Evolutionary conservation across 139 green algal species (phyloP), one percentile per base, ranked within the genome.

Genomic region (Tetradesmus lagerheimii): DNA sequence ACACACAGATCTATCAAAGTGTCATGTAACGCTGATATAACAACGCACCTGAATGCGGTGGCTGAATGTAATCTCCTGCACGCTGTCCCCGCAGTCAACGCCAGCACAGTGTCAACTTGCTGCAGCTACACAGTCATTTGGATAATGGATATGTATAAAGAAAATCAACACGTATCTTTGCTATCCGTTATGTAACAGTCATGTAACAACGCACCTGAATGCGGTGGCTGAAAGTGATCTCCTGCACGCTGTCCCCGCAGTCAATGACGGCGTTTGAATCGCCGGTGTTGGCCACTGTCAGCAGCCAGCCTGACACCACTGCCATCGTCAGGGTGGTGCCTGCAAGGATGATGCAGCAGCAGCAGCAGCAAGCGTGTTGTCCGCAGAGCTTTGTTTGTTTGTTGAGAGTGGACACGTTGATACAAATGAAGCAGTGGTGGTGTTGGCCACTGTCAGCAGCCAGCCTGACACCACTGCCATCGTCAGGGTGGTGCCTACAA

Each of bases 221-320:
- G 29, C 93, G 86, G 66, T 94, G 93, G 38, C 88, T 93, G 25
- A 80, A 76, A 29, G 85, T 89, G 18, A 82, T 86, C 93, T 85
- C 20, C 41, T 35, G n/a, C 39, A 89, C 85, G 15, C 37, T 67
- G 39, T 83, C 85, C 4, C 96, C 96, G 0, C 92, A 94, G 90
- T 99, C 97, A 15, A 99, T 90, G 4, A 97, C 90, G 0, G 96
- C 94, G 0, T 94, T 93, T 9, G 95, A 98, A 95, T 99, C 98
- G 0, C 98, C 98, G 20, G 98, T 92, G 89, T 96, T 97, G 1
- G 95, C 98, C 6, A 96, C 91, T 0, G 96, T 98, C 16, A 99
- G 83, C 79, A 97, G 92, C 93, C 95, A 97, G 71, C 95, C 97
- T 4, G 88, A 92, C 23, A 92, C 41, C 16, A 97, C 53, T 2